Conservation (phyloP, 371 early-diverging fungal genomes). For the Nosema granulosis region DNA sequence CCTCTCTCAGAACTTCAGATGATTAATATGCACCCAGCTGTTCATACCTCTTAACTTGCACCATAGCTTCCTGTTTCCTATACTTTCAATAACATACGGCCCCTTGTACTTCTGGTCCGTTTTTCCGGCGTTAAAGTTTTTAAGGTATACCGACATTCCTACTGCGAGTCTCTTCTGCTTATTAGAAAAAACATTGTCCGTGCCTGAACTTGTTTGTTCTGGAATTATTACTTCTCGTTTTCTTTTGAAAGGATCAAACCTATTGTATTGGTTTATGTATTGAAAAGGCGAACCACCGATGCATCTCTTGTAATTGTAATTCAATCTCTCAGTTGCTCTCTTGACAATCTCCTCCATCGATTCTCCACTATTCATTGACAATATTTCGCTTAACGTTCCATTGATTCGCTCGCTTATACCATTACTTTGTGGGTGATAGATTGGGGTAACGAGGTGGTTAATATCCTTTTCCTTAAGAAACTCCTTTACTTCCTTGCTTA, state of each 20-base stretch:
- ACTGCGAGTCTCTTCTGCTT: neutral
- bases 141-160: neutral
- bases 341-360: neutral
- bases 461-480: neutral
- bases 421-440: neutral
- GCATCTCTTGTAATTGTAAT: neutral
- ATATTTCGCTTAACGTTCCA: neutral
- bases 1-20: neutral
- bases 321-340: neutral
- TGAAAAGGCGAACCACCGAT: neutral
- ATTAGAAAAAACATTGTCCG: neutral
- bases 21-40: slow-evolving; percentile 2
- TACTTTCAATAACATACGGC: neutral
- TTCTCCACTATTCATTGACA: neutral
- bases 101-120: neutral
- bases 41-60: neutral
- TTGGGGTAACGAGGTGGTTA: neutral
- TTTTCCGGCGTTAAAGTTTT: neutral
- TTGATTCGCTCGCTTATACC: slow-evolving; percentile 5
- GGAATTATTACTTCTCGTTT: neutral
- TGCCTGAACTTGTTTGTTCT: too few species aligned
- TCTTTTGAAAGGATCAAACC: neutral
- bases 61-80: neutral
- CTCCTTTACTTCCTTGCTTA: neutral
- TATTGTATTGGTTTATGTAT: neutral